Conservation (phyloP, 31 red algal genomes). For the Asparagopsis taxiformis region DNA sequence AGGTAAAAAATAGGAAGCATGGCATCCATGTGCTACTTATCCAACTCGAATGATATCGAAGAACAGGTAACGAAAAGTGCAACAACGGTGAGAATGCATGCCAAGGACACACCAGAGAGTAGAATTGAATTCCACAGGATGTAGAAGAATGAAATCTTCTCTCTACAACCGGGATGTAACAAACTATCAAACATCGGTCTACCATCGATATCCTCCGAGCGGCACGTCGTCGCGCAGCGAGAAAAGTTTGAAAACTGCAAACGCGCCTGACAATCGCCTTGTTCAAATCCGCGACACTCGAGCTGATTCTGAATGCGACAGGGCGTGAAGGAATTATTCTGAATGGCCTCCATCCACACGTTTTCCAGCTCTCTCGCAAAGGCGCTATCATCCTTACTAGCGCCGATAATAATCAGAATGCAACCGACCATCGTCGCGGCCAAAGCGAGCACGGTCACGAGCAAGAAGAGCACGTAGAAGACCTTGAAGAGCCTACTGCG, state of each 20-base stretch:
- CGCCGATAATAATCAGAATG: slow-evolving; percentile 59
- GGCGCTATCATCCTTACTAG: slow-evolving; percentile 15
- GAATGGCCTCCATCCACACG: slow-evolving; percentile 30
- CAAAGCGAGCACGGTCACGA: slow-evolving; percentile 22
- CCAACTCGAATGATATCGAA: slow-evolving; percentile 60
- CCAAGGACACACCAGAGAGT: slow-evolving; percentile 42
- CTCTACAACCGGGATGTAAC: slow-evolving; percentile 39
- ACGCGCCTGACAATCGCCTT: slow-evolving; percentile 43
- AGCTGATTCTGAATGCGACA: slow-evolving; percentile 64
- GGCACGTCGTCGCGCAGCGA: slow-evolving; percentile 55
- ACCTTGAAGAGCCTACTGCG: slow-evolving; percentile 27
- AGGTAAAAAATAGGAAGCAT: neutral
- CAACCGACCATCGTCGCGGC: slow-evolving; percentile 48
- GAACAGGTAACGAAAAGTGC: slow-evolving; percentile 58
- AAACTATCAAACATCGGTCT: slow-evolving; percentile 42
- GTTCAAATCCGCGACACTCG: slow-evolving; percentile 59
- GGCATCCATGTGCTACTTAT: slow-evolving; percentile 15
- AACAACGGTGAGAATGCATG: slow-evolving; percentile 47
- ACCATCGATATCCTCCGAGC: slow-evolving; percentile 39
- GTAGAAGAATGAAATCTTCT: slow-evolving; percentile 41
- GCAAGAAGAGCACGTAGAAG: slow-evolving; percentile 32
- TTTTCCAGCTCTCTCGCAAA: slow-evolving; percentile 39
- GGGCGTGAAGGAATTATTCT: slow-evolving; percentile 21
- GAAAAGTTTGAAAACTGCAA: slow-evolving; percentile 47
- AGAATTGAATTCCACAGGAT: slow-evolving; percentile 60